These are phyloP conservation scores for Strobilomyces echinocephalus DNA, from an alignment of 768 basidiomycete genomes.

Conservation along the genomic window DNA sequence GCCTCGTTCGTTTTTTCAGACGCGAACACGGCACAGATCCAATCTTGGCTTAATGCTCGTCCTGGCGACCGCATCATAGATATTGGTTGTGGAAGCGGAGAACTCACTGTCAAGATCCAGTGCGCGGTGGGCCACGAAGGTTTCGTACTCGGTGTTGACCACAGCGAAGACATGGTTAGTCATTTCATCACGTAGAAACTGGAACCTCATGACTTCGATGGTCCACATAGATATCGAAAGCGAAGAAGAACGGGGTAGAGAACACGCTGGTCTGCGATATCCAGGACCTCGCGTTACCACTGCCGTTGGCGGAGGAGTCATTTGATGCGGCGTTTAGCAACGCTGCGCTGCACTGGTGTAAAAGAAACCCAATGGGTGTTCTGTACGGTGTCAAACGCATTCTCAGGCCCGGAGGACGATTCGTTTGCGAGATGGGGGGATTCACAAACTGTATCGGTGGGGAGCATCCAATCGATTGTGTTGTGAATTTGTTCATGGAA, in stretches of 20 bases:
- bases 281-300: constrained; percentile 27
- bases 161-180: constrained; percentile 58
- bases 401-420: constrained; percentile 61
- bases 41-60: too few species aligned
- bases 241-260: constrained; percentile 42
- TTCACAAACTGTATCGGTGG: constrained; percentile 67
- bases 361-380: constrained; percentile 62
- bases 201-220: neutral
- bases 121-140: constrained; percentile 49
- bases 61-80: constrained; percentile 53
- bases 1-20: constrained; percentile 66
- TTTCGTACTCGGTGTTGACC: constrained; percentile 63
- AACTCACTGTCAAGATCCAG: constrained; percentile 59
- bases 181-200: neutral
- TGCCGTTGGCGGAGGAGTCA: constrained; percentile 26
- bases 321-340: constrained; percentile 81
- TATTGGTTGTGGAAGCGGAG: constrained; percentile 80
- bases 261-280: constrained; percentile 42
- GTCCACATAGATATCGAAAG: constrained; percentile 46
- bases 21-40: constrained; percentile 20
- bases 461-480: constrained; percentile 1
- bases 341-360: constrained; percentile 80
- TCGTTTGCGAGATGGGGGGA: constrained; percentile 76
- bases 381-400: constrained; percentile 35
- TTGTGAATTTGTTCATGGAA: neutral